These are phyloP conservation scores for Cladosporium cucumerinum DNA, from an alignment of 2,329 filamentous ascomycete species.

Conservation along the genomic window DNA sequence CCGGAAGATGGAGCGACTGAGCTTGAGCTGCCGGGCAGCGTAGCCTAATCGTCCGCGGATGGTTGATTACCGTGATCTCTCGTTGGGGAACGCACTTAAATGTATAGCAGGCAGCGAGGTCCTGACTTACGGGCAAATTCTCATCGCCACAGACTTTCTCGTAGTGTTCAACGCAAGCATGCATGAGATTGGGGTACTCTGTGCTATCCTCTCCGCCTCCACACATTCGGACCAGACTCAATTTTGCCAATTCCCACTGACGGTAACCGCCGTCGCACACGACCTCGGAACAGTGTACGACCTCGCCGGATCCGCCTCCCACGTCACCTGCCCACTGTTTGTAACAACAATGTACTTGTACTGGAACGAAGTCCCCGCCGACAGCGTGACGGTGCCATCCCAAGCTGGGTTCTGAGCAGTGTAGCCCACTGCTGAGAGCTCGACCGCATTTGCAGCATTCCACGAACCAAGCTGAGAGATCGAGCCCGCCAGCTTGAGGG, in stretches of 20 bases:
- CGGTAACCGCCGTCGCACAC: slow-evolving; percentile 11
- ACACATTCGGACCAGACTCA: background rate
- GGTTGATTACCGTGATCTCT: background rate
- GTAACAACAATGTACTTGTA: slow-evolving; percentile 63
- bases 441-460: slow-evolving; percentile 52
- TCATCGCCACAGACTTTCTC: background rate
- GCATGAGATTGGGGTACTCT: background rate
- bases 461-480: slow-evolving; percentile 59
- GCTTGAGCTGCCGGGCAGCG: background rate
- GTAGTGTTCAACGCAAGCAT: background rate
- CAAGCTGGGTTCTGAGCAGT: slow-evolving; percentile 60
- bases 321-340: slow-evolving; percentile 53
- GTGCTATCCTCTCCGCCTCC: background rate
- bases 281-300: slow-evolving; percentile 38
- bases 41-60: no score
- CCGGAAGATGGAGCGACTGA: background rate
- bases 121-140: background rate
- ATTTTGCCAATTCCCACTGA: slow-evolving; percentile 5
- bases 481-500: slow-evolving; percentile 64
- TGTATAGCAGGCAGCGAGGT: background rate
- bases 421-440: slow-evolving; percentile 60
- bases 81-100: background rate
- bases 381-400: slow-evolving; percentile 54
- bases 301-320: slow-evolving; percentile 59
- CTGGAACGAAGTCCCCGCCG: slow-evolving; percentile 52